Evolutionary conservation across 306 rosid genomes (phyloP).

Genomic region (Amphicarpaea edgeworthii): DNA sequence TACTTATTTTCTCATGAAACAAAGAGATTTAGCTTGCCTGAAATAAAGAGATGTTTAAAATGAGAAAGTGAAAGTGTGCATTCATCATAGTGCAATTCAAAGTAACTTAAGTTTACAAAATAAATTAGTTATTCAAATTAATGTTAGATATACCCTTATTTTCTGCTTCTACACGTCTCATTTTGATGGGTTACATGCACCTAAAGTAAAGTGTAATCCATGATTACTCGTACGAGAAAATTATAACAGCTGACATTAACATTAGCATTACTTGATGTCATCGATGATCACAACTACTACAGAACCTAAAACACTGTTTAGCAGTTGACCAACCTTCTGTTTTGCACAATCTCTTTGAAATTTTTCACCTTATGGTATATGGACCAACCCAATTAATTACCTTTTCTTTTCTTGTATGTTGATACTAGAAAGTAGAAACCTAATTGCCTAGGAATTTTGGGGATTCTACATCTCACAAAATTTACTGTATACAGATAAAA

Average conservation of each 20-base stretch:
- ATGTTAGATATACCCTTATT: background rate
- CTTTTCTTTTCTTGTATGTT: background rate
- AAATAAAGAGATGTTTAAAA: background rate
- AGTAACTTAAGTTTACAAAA: background rate
- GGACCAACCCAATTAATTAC: constrained; percentile 17
- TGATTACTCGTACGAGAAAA: background rate
- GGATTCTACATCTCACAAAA: background rate
- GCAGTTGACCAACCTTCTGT: constrained; percentile 14
- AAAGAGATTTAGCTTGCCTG: background rate
- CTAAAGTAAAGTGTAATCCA: background rate
- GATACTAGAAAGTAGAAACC: background rate
- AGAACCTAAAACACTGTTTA: background rate
- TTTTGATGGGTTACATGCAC: background rate
- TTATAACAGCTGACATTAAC: constrained; percentile 17
- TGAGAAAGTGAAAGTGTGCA: background rate
- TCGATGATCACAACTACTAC: background rate
- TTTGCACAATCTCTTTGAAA: background rate
- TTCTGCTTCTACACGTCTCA: background rate
- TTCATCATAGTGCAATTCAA: background rate
- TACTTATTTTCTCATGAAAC: no score
- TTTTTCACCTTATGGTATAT: background rate
- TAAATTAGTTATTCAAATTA: background rate
- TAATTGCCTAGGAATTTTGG: background rate
- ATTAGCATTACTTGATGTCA: constrained; percentile 18
- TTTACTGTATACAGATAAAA: background rate